These are phyloP conservation scores for Hypoxylon crocopeplum DNA, from an alignment of 495 filamentous ascomycete genomes.

Conservation along the genomic window DNA sequence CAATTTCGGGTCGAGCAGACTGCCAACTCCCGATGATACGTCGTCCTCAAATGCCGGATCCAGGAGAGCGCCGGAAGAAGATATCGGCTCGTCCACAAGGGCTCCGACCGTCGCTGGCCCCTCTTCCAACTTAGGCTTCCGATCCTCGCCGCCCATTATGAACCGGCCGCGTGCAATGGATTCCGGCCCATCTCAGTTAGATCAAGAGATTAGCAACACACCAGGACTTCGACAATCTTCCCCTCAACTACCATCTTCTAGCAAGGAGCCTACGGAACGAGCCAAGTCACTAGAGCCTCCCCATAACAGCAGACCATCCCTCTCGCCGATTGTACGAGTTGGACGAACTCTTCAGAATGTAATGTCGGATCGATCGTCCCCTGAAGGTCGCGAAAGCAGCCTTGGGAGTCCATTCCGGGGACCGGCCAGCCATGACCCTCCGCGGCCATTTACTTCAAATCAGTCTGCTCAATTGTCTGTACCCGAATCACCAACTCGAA, in stretches of 20 bases:
- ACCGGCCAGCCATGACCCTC: constrained; percentile 40
- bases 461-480: constrained; percentile 10
- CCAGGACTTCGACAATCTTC: constrained; percentile 41
- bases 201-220: constrained; percentile 36
- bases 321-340: constrained; percentile 60
- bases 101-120: constrained; percentile 3
- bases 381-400: constrained; percentile 50
- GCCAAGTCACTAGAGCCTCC: constrained; percentile 32
- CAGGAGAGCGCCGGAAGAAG: constrained; percentile 28
- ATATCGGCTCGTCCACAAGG: constrained; percentile 16
- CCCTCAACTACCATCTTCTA: constrained; percentile 42
- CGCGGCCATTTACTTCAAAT: constrained; percentile 18
- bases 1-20: constrained; percentile 49
- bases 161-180: constrained; percentile 39
- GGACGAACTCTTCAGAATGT: constrained; percentile 59
- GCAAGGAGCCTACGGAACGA: constrained; percentile 32
- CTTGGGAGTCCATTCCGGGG: constrained; percentile 61
- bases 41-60: constrained; percentile 53
- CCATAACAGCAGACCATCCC: constrained; percentile 43
- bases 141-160: constrained; percentile 37
- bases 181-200: constrained; percentile 32
- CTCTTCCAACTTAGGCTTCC: constrained; percentile 21
- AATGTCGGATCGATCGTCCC: constrained; percentile 59
- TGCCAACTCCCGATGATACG: constrained; percentile 62
- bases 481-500: constrained; percentile 28